Conservation (phyloP, 2,329 filamentous ascomycete genomes). For the Xylariales sp. region DNA sequence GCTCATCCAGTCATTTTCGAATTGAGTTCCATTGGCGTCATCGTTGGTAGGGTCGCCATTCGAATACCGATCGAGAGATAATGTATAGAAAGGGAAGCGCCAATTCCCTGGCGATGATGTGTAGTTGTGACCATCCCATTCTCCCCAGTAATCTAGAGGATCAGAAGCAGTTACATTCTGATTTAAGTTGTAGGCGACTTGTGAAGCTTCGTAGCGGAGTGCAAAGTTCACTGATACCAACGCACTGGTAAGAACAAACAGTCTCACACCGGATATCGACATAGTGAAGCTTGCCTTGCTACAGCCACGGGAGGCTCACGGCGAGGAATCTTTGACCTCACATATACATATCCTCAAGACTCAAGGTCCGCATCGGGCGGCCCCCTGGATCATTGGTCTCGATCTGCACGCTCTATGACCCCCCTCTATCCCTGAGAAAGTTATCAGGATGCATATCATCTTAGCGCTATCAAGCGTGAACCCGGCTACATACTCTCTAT, state of each 20-base stretch:
- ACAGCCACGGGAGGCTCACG: no score
- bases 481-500: no score
- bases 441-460: no score
- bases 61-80: constrained; percentile 60
- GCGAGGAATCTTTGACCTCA: no score
- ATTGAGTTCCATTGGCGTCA: constrained; percentile 55
- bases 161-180: constrained; percentile 49
- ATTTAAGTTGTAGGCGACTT: constrained; percentile 51
- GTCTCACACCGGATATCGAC: background rate
- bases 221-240: background rate
- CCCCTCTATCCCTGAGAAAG: no score
- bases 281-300: no score
- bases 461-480: no score
- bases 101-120: constrained; percentile 54
- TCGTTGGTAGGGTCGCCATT: constrained; percentile 63
- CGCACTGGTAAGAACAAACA: background rate
- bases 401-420: no score
- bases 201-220: background rate
- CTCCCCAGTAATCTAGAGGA: constrained; percentile 54
- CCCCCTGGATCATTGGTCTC: no score
- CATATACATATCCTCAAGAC: no score
- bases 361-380: no score
- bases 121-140: constrained; percentile 50
- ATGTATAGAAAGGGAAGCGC: constrained; percentile 62
- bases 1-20: constrained; percentile 55